phyloP scores from a whole-genome alignment of 2,329 filamentous ascomycete species.

The Trichoderma koningiopsis region DNA sequence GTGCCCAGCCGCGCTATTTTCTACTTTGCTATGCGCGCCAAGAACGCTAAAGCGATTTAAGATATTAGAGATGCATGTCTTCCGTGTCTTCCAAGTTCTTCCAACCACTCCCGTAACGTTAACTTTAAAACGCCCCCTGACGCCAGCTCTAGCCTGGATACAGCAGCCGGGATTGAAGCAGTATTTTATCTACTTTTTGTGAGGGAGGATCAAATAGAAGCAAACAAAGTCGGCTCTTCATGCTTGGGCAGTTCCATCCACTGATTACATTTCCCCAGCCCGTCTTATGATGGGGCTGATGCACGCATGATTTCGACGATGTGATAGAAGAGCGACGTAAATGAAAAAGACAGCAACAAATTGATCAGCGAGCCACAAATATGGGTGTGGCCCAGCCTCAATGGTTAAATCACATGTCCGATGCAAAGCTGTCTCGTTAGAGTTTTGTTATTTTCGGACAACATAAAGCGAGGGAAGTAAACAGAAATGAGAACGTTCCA shows the following conservation, averaged over 20 bases:
- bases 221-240: no score
- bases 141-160: not conserved
- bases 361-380: not conserved
- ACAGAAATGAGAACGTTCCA: not conserved
- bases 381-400: not conserved
- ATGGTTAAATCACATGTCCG: not conserved
- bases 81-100: not conserved
- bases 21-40: not conserved
- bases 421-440: not conserved
- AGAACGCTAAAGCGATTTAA: not conserved
- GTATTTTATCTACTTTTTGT: not conserved
- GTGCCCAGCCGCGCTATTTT: not conserved
- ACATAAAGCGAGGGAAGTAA: not conserved
- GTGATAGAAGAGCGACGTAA: not conserved
- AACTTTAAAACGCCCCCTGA: constrained; percentile 2
- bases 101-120: constrained; percentile 6
- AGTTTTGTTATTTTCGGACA: not conserved
- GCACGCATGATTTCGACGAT: not conserved
- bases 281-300: no score
- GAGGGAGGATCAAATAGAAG: not conserved
- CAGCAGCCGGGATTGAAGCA: not conserved
- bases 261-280: no score
- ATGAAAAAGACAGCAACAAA: not conserved
- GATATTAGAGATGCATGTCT: not conserved
- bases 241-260: no score